phyloP scores from a whole-genome alignment of 805 yeast genomes.

The Wilhelminamyces savonicus region DNA sequence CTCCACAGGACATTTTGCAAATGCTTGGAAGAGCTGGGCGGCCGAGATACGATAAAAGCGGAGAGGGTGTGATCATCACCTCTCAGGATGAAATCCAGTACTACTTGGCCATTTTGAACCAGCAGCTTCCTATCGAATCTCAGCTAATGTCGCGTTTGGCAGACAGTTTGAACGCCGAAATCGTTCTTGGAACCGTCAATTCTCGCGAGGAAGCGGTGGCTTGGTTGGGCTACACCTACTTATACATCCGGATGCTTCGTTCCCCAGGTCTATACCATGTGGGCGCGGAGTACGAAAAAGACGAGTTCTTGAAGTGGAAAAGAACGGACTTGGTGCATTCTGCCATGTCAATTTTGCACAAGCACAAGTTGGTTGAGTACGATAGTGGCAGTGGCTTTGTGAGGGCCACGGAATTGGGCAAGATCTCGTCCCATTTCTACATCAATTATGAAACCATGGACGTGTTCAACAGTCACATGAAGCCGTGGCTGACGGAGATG shows the following conservation, averaged over 20 bases:
- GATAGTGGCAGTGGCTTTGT: slow-evolving; percentile 39
- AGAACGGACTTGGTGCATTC: slow-evolving; percentile 70
- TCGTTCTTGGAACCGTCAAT: slow-evolving; percentile 64
- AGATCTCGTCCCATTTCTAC: slow-evolving; percentile 81
- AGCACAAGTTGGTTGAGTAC: slow-evolving; percentile 55
- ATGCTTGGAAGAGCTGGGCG: slow-evolving; percentile 99
- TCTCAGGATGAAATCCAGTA: slow-evolving; percentile 81
- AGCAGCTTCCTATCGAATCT: slow-evolving; percentile 89
- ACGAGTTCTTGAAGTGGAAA: slow-evolving; percentile 45
- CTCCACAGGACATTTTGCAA: slow-evolving; percentile 91
- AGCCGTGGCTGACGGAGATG: slow-evolving; percentile 58
- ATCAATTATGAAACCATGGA: slow-evolving; percentile 70
- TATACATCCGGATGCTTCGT: slow-evolving; percentile 69
- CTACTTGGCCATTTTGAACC: slow-evolving; percentile 84
- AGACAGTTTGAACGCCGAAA: slow-evolving; percentile 81
- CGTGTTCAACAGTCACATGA: slow-evolving; percentile 54
- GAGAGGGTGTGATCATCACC: slow-evolving; percentile 92
- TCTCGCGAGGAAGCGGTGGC: slow-evolving; percentile 59
- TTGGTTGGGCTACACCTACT: slow-evolving; percentile 78
- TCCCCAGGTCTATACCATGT: slow-evolving; percentile 74
- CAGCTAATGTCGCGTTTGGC: slow-evolving; percentile 66
- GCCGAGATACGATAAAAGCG: slow-evolving; percentile 86
- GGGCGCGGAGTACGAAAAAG: slow-evolving; percentile 51
- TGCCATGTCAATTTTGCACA: slow-evolving; percentile 56
- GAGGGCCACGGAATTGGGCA: slow-evolving; percentile 59